These are phyloP conservation scores for Fraxinus ornus DNA, from an alignment of 305 asterid genomes.

Conservation along the genomic window DNA sequence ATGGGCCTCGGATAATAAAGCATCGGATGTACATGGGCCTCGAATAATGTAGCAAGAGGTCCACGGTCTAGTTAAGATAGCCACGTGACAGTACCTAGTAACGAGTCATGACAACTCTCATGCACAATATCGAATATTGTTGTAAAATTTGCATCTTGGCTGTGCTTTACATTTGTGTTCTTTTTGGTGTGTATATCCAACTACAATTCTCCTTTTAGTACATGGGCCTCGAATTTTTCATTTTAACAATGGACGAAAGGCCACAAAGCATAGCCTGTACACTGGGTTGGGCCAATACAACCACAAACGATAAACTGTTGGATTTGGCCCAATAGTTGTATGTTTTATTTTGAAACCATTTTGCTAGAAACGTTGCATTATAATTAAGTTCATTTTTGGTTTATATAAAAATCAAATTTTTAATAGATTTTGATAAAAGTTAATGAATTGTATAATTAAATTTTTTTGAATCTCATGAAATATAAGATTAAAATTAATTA, in stretches of 20 bases:
- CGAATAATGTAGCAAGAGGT: too few relatives aligned
- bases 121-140: background rate
- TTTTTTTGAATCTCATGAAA: background rate
- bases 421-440: too few relatives aligned
- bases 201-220: background rate
- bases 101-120: background rate
- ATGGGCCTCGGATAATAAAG: too few relatives aligned
- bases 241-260: background rate
- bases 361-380: background rate
- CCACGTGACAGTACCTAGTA: too few relatives aligned
- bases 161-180: background rate
- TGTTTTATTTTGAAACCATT: background rate
- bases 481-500: too few relatives aligned
- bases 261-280: background rate
- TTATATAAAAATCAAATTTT: too few relatives aligned
- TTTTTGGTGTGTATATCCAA: background rate
- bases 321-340: background rate
- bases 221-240: background rate
- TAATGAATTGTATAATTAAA: too few relatives aligned
- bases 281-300: background rate
- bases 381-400: too few relatives aligned
- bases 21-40: too few relatives aligned
- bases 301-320: background rate
- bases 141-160: background rate
- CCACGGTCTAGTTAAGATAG: too few relatives aligned